Base-by-base conservation (phyloP, 345 rosid species). In the Alliaria petiolata region DNA sequence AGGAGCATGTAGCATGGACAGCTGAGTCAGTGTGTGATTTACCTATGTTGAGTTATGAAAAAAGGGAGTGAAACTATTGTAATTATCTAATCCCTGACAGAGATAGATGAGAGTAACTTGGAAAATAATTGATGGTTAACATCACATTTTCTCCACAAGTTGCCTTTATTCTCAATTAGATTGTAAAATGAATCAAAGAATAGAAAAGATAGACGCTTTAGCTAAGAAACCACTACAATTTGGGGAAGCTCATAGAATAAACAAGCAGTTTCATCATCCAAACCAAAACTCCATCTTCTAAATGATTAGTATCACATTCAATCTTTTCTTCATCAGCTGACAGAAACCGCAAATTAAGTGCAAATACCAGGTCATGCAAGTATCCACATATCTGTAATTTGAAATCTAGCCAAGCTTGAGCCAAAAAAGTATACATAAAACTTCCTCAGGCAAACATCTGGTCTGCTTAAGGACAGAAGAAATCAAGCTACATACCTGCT, bases 401-500 rank as follows among this genome's bases (percentile, higher is more conserved):
- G 51, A 51, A 50, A 42, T 14, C 33, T 36, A 57, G n/a, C 19
- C n/a, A 44, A 54, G 57, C 70, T 55, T 26, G 50, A 44, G 16
- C 25, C 50, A 64, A 62, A 2, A 62, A n/a, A n/a, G n/a, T n/a
- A 15, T 12, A 72, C 13, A 71, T 52, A 14, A 50, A 16, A 30
- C 2, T 17, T 25, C 60, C 3, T 2, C n/a, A 70, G 2, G 33
- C 3, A 60, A 62, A 17, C 40, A 56, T 65, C 44, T 36, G 5
- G 42, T 39, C 8, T 22, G 47, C n/a, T 34, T 36, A 69, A 22
- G 40, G 17, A 34, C 7, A 69, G 13, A 69, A 25, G 51, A 70
- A 60, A 1, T 14, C 9, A 3, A 64, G 52, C 36, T 7, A 47
- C 26, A 43, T 79, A 93, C 98, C 95, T 89, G 43, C 77, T 81